Evolutionary conservation across 805 yeast genomes (phyloP), one percentile per base, ranked within the genome.

Genomic region (Saccharomycopsis sp.): DNA sequence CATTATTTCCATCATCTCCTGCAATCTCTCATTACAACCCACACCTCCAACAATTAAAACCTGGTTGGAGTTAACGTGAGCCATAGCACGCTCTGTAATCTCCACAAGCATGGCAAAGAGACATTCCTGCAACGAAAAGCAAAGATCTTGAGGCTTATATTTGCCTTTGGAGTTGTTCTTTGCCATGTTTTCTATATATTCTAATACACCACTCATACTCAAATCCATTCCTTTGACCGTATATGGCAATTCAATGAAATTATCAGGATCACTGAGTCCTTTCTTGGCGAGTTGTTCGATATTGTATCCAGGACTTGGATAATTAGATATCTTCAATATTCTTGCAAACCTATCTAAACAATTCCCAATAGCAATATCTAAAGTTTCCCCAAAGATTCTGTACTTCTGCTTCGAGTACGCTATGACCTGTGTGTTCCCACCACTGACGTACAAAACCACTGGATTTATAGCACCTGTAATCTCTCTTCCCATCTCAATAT

Each of bases 211-310:
- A 64, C 96, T 87, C 97, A 94, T 89, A 54, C 96, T 88, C 58
- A 94, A 68, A 71, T 94, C 99, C 99, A 94, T 94, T 2, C 99
- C 99, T 70, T 94, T 94, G 15, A 94, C 99, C 0, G 99, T 93
- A 69, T 94, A 94, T 0, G 99, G 99, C 47, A 94, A 74, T 52
- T 83, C 85, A 1, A 93, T 88, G 50, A 86, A 73, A 2, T 56
- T 51, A 2, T 70, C 70, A 64, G 75, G 82, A 56, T 76, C 70
- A 17, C 64, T 65, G 19, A 60, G 47, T 17, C 86, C 84, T 61
- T 79, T 78, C 65, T 85, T 89, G 17, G 99, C 98, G 74, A 94
- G 69, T 68, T 89, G 97, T 72, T 94, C 99, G 64, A 94, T 94
- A 69, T 94, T 94, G 73, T 90, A 94, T 1, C 99, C 99, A 0